Percentiles rank a stretch among this genome's conserved stretches.
phyloP scores from a whole-genome alignment of 148 eudicot genomes.

The Nepenthes gracilis region DNA sequence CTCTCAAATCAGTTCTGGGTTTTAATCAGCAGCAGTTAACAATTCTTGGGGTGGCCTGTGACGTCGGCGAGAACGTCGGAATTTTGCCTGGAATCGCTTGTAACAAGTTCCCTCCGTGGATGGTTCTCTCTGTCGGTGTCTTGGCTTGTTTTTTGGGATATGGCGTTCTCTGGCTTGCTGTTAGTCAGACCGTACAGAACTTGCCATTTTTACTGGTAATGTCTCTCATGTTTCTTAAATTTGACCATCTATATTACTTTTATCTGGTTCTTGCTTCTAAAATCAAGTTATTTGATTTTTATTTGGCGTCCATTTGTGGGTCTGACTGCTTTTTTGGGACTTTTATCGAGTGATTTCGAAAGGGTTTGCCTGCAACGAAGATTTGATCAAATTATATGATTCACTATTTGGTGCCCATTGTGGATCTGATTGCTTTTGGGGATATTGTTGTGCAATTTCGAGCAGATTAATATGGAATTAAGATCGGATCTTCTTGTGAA shows the following conservation, averaged over 20 bases:
- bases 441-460: no score
- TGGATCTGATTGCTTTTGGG: no score
- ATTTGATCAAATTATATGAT: no score
- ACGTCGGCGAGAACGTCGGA: conserved; percentile 80
- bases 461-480: no score
- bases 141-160: conserved; percentile 59
- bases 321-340: no score
- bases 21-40: conserved; percentile 73
- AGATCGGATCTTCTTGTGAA: no score
- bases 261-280: no score
- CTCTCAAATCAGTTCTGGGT: conserved; percentile 70
- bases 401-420: no score
- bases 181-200: conserved; percentile 57
- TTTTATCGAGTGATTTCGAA: no score
- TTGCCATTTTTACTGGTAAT: conserved; percentile 82
- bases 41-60: conserved; percentile 86
- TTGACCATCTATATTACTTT: not conserved
- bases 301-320: no score
- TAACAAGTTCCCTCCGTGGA: conserved; percentile 86
- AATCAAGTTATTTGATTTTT: no score
- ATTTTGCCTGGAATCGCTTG: conserved; percentile 82
- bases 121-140: conserved; percentile 52
- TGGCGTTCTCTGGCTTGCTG: conserved; percentile 89
- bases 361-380: no score
- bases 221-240: not conserved